Conservation (phyloP, 129 eudicot genomes). For the Tagetes erecta region DNA sequence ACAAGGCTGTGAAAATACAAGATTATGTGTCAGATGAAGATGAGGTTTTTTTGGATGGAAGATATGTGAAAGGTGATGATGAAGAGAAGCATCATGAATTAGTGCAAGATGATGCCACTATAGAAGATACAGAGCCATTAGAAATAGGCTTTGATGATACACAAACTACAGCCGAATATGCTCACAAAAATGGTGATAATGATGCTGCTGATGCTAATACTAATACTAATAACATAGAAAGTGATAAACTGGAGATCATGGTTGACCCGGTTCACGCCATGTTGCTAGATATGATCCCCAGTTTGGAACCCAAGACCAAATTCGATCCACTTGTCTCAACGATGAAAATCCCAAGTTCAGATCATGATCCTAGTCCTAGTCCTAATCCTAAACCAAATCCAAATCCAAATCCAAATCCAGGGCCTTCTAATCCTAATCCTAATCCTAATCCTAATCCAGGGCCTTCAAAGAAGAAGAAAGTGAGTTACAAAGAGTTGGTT, state of each 20-base stretch:
- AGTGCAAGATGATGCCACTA: conserved; percentile 23
- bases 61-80: conserved; percentile 8
- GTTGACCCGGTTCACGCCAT: conserved; percentile 76
- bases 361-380: conserved; percentile 28
- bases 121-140: conserved; percentile 34
- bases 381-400: conserved; percentile 4
- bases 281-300: conserved; percentile 70
- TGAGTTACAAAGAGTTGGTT: conserved; percentile 69
- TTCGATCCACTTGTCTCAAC: conserved; percentile 12
- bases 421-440: conserved; percentile 37
- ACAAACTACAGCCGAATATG: conserved; percentile 21
- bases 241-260: conserved; percentile 43
- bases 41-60: conserved; percentile 39
- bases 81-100: conserved; percentile 19
- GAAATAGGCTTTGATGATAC: conserved; percentile 24
- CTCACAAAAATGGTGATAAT: conserved; percentile 23
- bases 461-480: conserved; percentile 69
- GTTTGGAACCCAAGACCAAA: conserved; percentile 45
- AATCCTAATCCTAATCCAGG: conserved; percentile 33
- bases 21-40: conserved; percentile 54
- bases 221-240: conserved; percentile 12
- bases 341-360: conserved; percentile 26
- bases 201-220: neutral
- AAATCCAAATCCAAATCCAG: conserved; percentile 1
- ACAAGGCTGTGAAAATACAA: conserved; percentile 60